These are phyloP conservation scores for Firmiana major DNA, from an alignment of 345 rosid species.

Conservation along the genomic window DNA sequence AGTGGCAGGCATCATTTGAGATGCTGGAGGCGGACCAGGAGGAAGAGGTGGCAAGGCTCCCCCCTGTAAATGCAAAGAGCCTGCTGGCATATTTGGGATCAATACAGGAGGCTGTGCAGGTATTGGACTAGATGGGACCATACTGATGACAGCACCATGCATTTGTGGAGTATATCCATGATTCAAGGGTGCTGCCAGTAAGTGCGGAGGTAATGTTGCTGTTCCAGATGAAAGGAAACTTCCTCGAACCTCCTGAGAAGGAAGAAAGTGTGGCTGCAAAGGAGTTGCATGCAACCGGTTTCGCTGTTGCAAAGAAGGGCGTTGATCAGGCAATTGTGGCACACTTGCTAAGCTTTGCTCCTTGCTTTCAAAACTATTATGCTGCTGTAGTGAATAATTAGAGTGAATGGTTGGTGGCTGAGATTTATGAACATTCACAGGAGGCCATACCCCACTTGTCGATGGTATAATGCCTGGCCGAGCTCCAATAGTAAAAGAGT, in stretches of 20 bases:
- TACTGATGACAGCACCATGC: conserved; percentile 26
- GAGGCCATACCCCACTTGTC: conserved; percentile 50
- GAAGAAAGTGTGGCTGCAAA: conserved; percentile 44
- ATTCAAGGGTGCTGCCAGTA: conserved; percentile 33
- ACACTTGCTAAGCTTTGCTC: conserved; percentile 31
- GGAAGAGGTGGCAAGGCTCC: conserved; percentile 61
- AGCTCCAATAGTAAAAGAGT: conserved; percentile 32
- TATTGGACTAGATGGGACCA: conserved; percentile 31
- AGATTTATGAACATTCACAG: conserved; percentile 51
- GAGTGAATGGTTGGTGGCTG: conserved; percentile 42
- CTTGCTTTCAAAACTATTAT: conserved; percentile 36
- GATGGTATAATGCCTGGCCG: conserved; percentile 25
- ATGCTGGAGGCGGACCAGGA: conserved; percentile 45
- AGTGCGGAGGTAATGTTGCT: conserved; percentile 43
- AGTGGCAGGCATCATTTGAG: conserved; percentile 40
- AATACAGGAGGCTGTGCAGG: conserved; percentile 42
- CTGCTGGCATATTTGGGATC: conserved; percentile 34
- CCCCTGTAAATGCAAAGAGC: conserved; percentile 32
- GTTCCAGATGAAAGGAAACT: conserved; percentile 34
- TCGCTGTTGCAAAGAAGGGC: conserved; percentile 43
- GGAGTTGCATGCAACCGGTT: conserved; percentile 40
- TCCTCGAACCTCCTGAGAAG: conserved; percentile 38
- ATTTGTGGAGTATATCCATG: conserved; percentile 51
- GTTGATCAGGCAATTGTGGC: conserved; percentile 39
- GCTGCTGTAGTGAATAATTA: conserved; percentile 40